Evolutionary conservation across 2,329 filamentous ascomycete genomes (phyloP), one percentile per base, ranked within the genome.

Genomic region (Fusarium succisae): DNA sequence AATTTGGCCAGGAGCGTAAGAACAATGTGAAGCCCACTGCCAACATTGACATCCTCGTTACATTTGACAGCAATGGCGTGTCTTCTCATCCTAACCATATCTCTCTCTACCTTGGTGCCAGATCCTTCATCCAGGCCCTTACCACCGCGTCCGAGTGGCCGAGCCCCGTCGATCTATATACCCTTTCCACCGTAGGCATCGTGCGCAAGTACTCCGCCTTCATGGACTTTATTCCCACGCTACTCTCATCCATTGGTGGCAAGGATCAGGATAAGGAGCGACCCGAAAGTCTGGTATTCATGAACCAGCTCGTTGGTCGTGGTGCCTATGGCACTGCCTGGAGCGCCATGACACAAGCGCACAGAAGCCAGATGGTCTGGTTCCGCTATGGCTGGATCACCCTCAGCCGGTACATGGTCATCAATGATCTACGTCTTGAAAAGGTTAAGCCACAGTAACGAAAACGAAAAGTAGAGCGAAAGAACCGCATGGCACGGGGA

Each of bases 281-380:
- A 61, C 90, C 91, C 0, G 83, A 81, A 6, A 87, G 88, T 3
- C 82, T 98, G 59, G 80, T 98, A 41, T 95, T 92, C 79, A 86
- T 96, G 69, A 97, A 89, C 82, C 88, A 89, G 14, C 86, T 94
- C 22, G 90, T 92, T 73, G 86, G 91, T 72, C 89, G 79, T 5
- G 83, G 83, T 54, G 85, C 83, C n/a, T 81, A 86, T 65, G 81
- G 81, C 15, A 86, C 87, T 37, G 96, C 94, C 13, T 92, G 95
- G 85, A 88, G 86, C 62, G 95, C 96, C 38, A 99, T 99, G 96
- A 95, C 93, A 4, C 87, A 89, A 62, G 96, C 94, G 35, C 96
- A 99, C 85, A 87, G 91, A 84, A 98, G 95, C 82, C 96, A 99
- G 87, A 99, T 99, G 96, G 90, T 94, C 43, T 99, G 96, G 96